Percentiles rank a stretch among this genome's conserved stretches.
These are phyloP conservation scores for Beauveria medogensis DNA, from an alignment of 2,329 filamentous ascomycete genomes.

Conservation along the genomic window DNA sequence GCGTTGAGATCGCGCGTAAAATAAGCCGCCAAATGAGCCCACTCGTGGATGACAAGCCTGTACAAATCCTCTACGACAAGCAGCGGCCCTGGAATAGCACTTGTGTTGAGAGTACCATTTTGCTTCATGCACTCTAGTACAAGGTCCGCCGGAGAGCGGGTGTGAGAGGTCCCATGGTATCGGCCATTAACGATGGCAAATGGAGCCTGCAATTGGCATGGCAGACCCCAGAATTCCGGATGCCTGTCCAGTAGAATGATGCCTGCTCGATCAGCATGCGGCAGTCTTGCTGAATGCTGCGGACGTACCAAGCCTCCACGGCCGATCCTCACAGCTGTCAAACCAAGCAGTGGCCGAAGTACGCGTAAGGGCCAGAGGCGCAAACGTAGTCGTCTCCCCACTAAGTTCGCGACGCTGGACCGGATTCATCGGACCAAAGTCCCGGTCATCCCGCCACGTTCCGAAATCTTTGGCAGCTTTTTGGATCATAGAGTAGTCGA, in stretches of 20 bases:
- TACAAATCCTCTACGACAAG: constrained; percentile 7
- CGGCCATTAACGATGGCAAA: constrained; percentile 7
- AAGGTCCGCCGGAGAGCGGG: constrained; percentile 1
- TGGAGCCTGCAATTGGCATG: constrained; percentile 1
- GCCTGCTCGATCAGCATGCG: background rate
- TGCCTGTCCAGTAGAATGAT: constrained; percentile 7
- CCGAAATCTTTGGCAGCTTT: constrained; percentile 5
- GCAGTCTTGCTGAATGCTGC: background rate
- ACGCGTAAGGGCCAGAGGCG: constrained; percentile 7
- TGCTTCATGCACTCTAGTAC: constrained; percentile 5
- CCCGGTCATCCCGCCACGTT: constrained; percentile 10
- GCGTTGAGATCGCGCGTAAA: constrained; percentile 12
- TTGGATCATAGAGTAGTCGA: constrained; percentile 9
- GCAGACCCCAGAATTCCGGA: constrained; percentile 7
- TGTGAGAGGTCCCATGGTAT: constrained; percentile 3
- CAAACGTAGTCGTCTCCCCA: constrained; percentile 7
- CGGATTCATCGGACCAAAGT: constrained; percentile 13
- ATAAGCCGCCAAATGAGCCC: constrained; percentile 9
- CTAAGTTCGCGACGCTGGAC: constrained; percentile 7
- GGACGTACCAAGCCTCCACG: constrained; percentile 9
- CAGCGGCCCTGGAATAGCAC: background rate
- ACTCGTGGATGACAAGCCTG: constrained; percentile 7
- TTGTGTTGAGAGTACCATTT: background rate
- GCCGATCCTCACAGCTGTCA: background rate
- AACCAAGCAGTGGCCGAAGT: constrained; percentile 10